Evolutionary conservation across 345 rosid genomes (phyloP).

Genomic region (Lumnitzera racemosa): DNA sequence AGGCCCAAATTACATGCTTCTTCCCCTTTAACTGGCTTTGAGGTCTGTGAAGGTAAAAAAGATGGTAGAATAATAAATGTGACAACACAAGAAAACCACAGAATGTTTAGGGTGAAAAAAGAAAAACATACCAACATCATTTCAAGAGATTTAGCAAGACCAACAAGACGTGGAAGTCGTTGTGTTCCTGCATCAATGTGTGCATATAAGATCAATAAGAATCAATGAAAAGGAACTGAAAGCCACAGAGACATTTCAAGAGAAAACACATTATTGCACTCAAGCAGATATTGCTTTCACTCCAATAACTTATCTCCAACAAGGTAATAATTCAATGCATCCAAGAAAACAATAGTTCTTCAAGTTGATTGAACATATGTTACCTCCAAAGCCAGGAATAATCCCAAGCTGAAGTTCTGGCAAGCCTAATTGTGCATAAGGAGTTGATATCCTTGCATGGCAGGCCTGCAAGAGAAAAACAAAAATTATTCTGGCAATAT

Average conservation of each 20-base stretch:
- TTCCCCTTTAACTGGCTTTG: slow-evolving; percentile 75
- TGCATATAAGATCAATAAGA: slow-evolving; percentile 9
- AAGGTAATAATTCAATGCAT: neutral
- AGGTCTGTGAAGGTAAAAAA: slow-evolving; percentile 41
- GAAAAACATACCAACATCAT: slow-evolving; percentile 78
- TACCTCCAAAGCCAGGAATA: slow-evolving; percentile 99
- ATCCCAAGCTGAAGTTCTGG: slow-evolving; percentile 97
- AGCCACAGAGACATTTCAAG: neutral
- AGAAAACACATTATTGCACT: neutral
- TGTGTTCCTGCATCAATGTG: slow-evolving; percentile 73
- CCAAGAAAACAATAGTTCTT: too few relatives aligned
- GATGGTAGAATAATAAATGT: neutral
- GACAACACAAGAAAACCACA: neutral
- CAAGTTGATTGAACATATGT: neutral
- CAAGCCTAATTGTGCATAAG: slow-evolving; percentile 76
- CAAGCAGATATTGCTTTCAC: too few relatives aligned
- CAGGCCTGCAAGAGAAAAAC: slow-evolving; percentile 44
- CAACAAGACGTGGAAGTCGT: slow-evolving; percentile 99
- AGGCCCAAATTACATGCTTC: slow-evolving; percentile 80
- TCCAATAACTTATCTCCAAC: too few relatives aligned
- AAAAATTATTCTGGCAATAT: neutral
- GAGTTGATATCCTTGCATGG: slow-evolving; percentile 84
- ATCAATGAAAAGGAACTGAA: neutral
- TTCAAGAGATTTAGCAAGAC: slow-evolving; percentile 80
- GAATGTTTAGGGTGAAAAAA: slow-evolving; percentile 8